phyloP scores from a whole-genome alignment of 176 grass and related monocot species.

The Oryza rufipogon region DNA sequence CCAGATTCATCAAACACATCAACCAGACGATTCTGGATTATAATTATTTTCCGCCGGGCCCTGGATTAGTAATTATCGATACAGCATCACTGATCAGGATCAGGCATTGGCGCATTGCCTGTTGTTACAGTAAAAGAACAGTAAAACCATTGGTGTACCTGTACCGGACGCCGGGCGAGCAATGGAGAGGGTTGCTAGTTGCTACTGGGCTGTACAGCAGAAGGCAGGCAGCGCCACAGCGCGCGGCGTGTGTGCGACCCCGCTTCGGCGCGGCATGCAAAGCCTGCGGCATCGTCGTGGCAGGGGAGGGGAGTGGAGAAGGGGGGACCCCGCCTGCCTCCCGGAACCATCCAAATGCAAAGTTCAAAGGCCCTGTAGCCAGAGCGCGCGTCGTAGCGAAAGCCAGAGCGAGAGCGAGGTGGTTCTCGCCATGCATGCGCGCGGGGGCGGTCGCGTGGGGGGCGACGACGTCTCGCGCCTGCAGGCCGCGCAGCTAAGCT shows the following conservation, averaged over 20 bases:
- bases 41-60: neutral
- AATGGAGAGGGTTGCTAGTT: too few species aligned
- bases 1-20: neutral
- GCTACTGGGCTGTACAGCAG: neutral
- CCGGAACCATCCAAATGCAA: constrained; percentile 40
- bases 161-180: too few species aligned
- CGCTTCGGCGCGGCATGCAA: constrained; percentile 10
- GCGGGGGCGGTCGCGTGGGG: too few species aligned
- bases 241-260: neutral
- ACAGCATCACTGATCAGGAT: neutral
- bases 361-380: constrained; percentile 18
- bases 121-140: neutral
- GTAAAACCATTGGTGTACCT: neutral
- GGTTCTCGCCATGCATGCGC: neutral
- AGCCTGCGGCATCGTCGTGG: constrained; percentile 32
- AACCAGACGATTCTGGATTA: neutral
- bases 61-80: neutral
- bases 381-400: constrained; percentile 15
- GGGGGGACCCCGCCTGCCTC: constrained; percentile 8
- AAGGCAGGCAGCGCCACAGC: neutral
- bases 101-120: neutral
- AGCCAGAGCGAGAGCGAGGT: neutral
- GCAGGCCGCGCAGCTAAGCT: neutral
- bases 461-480: neutral
- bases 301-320: neutral